A percentile compares a stretch with the other conserved stretches of the same genome.
Conservation (phyloP, 1,284 basidiomycete genomes). For the Trametes hirsuta region DNA sequence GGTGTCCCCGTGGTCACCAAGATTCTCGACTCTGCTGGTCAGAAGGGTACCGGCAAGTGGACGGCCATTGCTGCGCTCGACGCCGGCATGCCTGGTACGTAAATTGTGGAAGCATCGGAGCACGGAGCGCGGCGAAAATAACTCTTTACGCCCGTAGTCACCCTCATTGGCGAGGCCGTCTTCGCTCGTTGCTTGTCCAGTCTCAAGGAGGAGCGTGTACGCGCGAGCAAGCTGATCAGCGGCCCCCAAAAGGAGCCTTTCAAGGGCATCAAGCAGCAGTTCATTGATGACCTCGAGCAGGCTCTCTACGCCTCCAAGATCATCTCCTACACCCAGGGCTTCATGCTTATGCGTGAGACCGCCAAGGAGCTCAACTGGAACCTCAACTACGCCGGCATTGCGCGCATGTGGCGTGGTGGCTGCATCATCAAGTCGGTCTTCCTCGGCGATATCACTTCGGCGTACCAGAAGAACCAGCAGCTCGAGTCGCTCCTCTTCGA, state of each 20-base stretch:
- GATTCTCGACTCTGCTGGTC: slow-evolving; percentile 95
- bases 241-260: slow-evolving; percentile 93
- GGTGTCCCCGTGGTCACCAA: slow-evolving; percentile 90
- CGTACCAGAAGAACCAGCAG: slow-evolving; percentile 86
- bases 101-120: not conserved
- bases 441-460: slow-evolving; percentile 90
- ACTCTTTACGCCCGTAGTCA: slow-evolving; percentile 61
- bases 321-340: slow-evolving; percentile 98
- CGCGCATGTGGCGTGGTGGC: slow-evolving; percentile 99
- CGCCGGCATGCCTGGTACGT: slow-evolving; percentile 84
- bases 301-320: slow-evolving; percentile 99
- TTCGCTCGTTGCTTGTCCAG: slow-evolving; percentile 98
- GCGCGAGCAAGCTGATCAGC: slow-evolving; percentile 89
- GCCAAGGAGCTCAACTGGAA: slow-evolving; percentile 90
- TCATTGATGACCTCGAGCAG: slow-evolving; percentile 99
- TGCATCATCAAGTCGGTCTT: slow-evolving; percentile 99
- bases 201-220: slow-evolving; percentile 96
- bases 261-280: slow-evolving; percentile 98
- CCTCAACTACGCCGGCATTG: slow-evolving; percentile 95
- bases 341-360: slow-evolving; percentile 99
- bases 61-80: slow-evolving; percentile 98
- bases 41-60: slow-evolving; percentile 99
- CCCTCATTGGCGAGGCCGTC: slow-evolving; percentile 98
- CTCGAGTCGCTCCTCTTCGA: slow-evolving; percentile 96
- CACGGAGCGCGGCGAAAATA: not conserved